Percentiles rank a stretch among this genome's conserved stretches.
phyloP scores from a whole-genome alignment of 2,329 filamentous ascomycete genomes.

The Xylariaceae sp. region DNA sequence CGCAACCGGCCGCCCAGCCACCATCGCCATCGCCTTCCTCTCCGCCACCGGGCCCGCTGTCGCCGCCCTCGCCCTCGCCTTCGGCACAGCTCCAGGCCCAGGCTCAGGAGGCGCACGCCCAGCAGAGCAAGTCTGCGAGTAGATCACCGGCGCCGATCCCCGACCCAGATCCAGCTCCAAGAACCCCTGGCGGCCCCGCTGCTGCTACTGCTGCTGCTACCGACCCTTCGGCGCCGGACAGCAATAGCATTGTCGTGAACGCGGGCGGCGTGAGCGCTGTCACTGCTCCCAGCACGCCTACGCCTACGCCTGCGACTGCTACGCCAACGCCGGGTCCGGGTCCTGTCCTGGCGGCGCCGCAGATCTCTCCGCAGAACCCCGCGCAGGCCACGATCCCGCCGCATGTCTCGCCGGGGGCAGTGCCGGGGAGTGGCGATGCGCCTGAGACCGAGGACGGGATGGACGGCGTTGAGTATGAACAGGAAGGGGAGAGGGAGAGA shows the following conservation, averaged over 20 bases:
- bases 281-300: constrained; percentile 7
- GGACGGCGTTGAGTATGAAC: constrained; percentile 27
- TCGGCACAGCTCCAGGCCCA: constrained; percentile 28
- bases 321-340: constrained; percentile 11
- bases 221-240: constrained; percentile 13
- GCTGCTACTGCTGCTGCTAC: constrained; percentile 4
- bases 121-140: constrained; percentile 13
- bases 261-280: constrained; percentile 8
- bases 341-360: constrained; percentile 37
- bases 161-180: not conserved
- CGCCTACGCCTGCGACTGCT: constrained; percentile 10
- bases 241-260: constrained; percentile 18
- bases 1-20: constrained; percentile 21
- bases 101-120: constrained; percentile 25
- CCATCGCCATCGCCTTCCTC: constrained; percentile 17
- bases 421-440: constrained; percentile 12
- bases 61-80: constrained; percentile 23
- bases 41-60: constrained; percentile 9
- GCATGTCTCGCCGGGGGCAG: constrained; percentile 13
- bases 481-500: not conserved
- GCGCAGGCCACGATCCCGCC: constrained; percentile 35
- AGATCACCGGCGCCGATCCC: constrained; percentile 9
- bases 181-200: constrained; percentile 8
- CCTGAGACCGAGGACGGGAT: constrained; percentile 33
- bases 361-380: constrained; percentile 36